Percentiles rank a stretch among this genome's conserved stretches.
Conservation (phyloP, 1,284 basidiomycete genomes). For the Trichosporon sp. region DNA sequence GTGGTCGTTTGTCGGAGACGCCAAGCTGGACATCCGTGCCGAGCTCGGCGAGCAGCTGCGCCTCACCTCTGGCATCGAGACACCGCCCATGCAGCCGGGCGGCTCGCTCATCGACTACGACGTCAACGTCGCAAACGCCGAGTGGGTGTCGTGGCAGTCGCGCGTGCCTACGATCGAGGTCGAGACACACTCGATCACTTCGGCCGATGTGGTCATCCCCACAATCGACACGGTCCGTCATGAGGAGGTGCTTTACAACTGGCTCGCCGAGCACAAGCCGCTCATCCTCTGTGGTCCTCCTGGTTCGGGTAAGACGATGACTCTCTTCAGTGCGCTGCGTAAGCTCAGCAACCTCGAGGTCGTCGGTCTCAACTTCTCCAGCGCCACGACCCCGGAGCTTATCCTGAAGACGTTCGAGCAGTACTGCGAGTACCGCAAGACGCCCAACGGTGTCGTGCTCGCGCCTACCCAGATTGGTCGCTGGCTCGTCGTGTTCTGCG, state of each 20-base stretch:
- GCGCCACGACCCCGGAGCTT: constrained; percentile 94
- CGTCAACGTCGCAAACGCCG: constrained; percentile 76
- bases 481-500: constrained; percentile 98
- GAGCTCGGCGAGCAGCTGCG: constrained; percentile 86
- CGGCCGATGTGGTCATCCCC: constrained; percentile 94
- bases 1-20: constrained; percentile 98
- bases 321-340: constrained; percentile 94
- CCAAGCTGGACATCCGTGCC: constrained; percentile 80
- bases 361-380: constrained; percentile 98
- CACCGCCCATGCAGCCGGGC: constrained; percentile 69
- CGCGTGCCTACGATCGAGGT: constrained; percentile 93
- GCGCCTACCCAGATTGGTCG: constrained; percentile 91
- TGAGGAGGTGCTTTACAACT: constrained; percentile 96
- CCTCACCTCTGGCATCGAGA: constrained; percentile 80
- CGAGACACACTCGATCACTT: constrained; percentile 90
- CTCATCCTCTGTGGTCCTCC: constrained; percentile 98
- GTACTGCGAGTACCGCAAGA: constrained; percentile 98
- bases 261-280: constrained; percentile 98
- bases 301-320: constrained; percentile 99
- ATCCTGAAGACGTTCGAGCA: constrained; percentile 99
- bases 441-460: constrained; percentile 91
- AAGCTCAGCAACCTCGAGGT: constrained; percentile 99
- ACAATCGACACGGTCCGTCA: constrained; percentile 98
- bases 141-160: constrained; percentile 89
- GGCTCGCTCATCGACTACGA: constrained; percentile 92